A percentile compares a stretch with the other conserved stretches of the same genome.
phyloP scores from a whole-genome alignment of 768 basidiomycete species.

The Lactarius evosmus region DNA sequence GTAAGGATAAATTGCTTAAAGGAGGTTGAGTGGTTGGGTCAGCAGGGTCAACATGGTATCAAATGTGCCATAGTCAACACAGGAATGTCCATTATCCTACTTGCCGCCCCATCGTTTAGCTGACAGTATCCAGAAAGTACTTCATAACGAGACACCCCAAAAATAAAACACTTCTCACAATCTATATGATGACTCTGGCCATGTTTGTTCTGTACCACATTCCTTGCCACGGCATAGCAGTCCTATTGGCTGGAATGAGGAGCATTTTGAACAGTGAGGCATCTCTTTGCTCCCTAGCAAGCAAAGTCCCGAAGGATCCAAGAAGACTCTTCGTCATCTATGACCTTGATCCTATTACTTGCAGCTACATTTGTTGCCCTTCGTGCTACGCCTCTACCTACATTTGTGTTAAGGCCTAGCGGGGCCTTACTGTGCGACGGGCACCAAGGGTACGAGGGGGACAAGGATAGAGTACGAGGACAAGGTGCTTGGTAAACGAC shows the following conservation, averaged over 20 bases:
- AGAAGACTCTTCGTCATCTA: too few relatives aligned
- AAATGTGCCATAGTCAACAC: background rate
- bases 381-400: too few relatives aligned
- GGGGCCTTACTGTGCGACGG: too few relatives aligned
- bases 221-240: background rate
- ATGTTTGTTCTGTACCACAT: constrained; percentile 5
- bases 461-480: too few relatives aligned
- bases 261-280: too few relatives aligned
- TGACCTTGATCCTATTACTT: too few relatives aligned
- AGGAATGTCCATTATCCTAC: background rate
- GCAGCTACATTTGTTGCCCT: too few relatives aligned
- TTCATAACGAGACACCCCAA: background rate
- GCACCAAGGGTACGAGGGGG: too few relatives aligned
- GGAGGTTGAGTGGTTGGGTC: constrained; percentile 3
- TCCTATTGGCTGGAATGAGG: background rate
- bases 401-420: too few relatives aligned
- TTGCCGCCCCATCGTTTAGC: background rate
- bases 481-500: too few relatives aligned
- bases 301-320: too few relatives aligned
- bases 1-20: constrained; percentile 1
- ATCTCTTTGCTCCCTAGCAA: too few relatives aligned
- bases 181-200: background rate
- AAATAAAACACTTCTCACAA: background rate
- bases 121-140: background rate
- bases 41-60: background rate